These are phyloP conservation scores for Phanerodontia chrysosporium DNA, from an alignment of 768 basidiomycete species.

Conservation along the genomic window DNA sequence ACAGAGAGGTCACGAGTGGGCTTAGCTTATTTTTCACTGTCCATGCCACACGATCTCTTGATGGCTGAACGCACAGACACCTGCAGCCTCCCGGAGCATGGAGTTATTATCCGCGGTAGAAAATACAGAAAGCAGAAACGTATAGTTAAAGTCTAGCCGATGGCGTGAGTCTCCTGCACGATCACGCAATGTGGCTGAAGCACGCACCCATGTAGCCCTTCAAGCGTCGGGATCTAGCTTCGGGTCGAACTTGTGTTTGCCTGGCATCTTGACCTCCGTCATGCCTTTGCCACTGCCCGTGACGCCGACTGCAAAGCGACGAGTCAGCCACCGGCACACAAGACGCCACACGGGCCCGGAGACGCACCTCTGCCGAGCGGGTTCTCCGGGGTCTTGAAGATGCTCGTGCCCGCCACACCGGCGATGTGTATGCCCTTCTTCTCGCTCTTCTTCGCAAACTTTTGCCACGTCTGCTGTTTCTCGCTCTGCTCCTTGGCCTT, in stretches of 20 bases:
- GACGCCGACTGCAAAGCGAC: constrained; percentile 64
- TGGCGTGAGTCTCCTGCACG: not conserved
- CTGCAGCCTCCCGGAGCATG: constrained; percentile 2
- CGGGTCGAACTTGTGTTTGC: constrained; percentile 71
- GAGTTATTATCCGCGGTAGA: constrained; percentile 1
- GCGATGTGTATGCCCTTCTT: constrained; percentile 92
- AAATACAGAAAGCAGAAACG: constrained; percentile 1
- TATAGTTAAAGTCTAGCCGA: not conserved
- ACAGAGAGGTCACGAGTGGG: constrained; percentile 2
- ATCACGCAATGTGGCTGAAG: not conserved
- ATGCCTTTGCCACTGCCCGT: constrained; percentile 88
- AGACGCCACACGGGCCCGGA: constrained; percentile 14
- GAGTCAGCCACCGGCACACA: not conserved
- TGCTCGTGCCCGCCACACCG: constrained; percentile 82
- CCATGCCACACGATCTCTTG: not conserved
- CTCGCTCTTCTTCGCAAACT: constrained; percentile 91
- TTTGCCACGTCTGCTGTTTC: constrained; percentile 89
- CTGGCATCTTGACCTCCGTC: constrained; percentile 65
- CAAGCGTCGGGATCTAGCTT: not conserved
- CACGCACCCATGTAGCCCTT: not conserved
- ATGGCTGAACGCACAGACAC: not conserved
- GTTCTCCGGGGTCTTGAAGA: constrained; percentile 93
- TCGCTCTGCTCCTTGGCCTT: constrained; percentile 85
- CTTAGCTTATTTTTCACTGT: constrained; percentile 10
- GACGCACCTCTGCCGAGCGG: constrained; percentile 75